phyloP scores from a whole-genome alignment of 768 basidiomycete genomes.

The Pluteus cervinus region DNA sequence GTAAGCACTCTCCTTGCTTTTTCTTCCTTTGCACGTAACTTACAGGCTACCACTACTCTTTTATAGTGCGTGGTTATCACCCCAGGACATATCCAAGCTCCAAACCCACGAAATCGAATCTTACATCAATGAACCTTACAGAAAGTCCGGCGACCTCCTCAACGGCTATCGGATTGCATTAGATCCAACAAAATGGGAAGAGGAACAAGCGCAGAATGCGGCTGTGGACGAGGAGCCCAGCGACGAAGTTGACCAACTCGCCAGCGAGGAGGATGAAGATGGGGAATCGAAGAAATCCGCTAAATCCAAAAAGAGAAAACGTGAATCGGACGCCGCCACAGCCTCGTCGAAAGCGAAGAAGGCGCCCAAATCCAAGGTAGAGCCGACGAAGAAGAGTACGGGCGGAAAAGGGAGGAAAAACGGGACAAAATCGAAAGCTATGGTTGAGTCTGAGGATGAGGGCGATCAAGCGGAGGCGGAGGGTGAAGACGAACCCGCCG shows the following conservation, averaged over 20 bases:
- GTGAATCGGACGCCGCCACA: slow-evolving; percentile 45
- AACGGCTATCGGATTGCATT: slow-evolving; percentile 68
- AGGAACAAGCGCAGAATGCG: slow-evolving; percentile 25
- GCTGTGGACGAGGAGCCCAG: slow-evolving; percentile 43
- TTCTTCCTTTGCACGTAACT: not conserved
- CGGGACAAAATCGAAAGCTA: slow-evolving; percentile 46
- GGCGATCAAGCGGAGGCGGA: slow-evolving; percentile 46
- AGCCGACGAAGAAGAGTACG: slow-evolving; percentile 27
- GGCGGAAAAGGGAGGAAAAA: slow-evolving; percentile 39
- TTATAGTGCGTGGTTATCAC: slow-evolving; percentile 74
- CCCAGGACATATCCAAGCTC: slow-evolving; percentile 79
- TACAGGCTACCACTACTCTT: slow-evolving; percentile 5
- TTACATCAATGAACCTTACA: slow-evolving; percentile 72
- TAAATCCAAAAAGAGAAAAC: slow-evolving; percentile 46
- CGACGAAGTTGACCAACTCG: slow-evolving; percentile 62
- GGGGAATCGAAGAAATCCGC: slow-evolving; percentile 32
- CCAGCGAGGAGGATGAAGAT: slow-evolving; percentile 45
- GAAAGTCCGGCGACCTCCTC: slow-evolving; percentile 71
- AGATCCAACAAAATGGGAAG: slow-evolving; percentile 57
- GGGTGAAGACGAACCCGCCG: slow-evolving; percentile 38
- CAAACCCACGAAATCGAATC: slow-evolving; percentile 76
- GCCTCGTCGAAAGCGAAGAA: slow-evolving; percentile 26
- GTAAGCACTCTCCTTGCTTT: slow-evolving; percentile 45
- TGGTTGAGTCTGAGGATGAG: slow-evolving; percentile 67
- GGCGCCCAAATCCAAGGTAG: slow-evolving; percentile 24